Evolutionary conservation across 306 rosid species (phyloP).

Genomic region (Ormosia semicastrata): DNA sequence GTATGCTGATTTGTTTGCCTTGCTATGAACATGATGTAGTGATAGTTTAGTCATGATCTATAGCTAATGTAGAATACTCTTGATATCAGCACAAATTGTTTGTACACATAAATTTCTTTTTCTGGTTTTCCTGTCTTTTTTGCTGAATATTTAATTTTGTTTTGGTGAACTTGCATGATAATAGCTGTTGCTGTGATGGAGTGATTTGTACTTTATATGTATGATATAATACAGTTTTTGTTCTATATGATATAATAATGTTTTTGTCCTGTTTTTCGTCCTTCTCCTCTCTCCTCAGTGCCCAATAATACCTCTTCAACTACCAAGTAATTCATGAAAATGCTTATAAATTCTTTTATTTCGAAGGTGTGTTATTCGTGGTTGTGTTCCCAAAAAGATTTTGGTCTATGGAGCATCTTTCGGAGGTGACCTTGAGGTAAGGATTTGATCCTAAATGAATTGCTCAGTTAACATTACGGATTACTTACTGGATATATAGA

Average conservation of each 20-base stretch:
- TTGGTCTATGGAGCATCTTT: conserved; percentile 87
- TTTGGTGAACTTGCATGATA: neutral
- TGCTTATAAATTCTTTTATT: conserved; percentile 24
- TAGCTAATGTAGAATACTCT: neutral
- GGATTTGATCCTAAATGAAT: conserved; percentile 3
- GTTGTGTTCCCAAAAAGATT: conserved; percentile 99
- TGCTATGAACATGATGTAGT: neutral
- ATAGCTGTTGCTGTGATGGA: neutral
- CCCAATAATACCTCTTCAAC: neutral
- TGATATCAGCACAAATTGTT: neutral
- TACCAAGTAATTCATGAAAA: conserved; percentile 7
- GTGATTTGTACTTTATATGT: conserved; percentile 4
- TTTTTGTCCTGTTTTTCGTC: neutral
- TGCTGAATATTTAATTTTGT: neutral
- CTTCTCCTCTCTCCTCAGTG: neutral
- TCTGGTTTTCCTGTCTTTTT: neutral
- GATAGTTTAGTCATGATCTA: neutral
- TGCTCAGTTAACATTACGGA: neutral
- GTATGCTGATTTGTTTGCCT: neutral
- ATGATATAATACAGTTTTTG: neutral
- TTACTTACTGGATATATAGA: neutral
- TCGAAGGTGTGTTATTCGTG: conserved; percentile 93
- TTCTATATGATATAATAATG: neutral
- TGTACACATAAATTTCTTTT: neutral
- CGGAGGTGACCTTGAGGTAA: conserved; percentile 90